Base-by-base conservation (phyloP, 2,329 filamentous ascomycete species). In the Aureobasidium mangrovei region DNA sequence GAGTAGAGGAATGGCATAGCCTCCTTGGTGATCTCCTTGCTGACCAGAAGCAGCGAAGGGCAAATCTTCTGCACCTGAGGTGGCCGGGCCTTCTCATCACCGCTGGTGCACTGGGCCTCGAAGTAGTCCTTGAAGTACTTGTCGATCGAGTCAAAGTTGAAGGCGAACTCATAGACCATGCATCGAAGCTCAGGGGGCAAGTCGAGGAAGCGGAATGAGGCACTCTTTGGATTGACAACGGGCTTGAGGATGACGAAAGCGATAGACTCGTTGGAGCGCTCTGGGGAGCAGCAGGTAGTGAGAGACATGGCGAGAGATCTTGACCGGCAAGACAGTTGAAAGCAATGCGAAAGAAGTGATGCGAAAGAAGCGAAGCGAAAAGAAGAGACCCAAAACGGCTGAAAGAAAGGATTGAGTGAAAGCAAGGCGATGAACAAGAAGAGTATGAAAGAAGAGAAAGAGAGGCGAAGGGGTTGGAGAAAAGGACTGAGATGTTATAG, bases 11-110 rank as follows among this genome's bases (percentile, higher is more conserved):
- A 43, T n/a, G 51, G 38, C 41, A 57, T 56, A 1, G 64, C 63
- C 56, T 72, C 69, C 4, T 41, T 41, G 44, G 58, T 65, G 57
- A 69, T 67, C 43, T 69, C 66, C 31, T 60, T 62, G 56, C 64
- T 68, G 58, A 69, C 49, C 7, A 69, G 60, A 32, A 71, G 60
- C 40, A 71, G 60, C 5, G 60, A 59, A 1, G 64, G 67, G 2
- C 63, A 64, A 18, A 38, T 53, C 35, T 57, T 52, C 10, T 47
- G 41, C 43, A 58, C 59, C 2, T 52, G 46, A 3, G 59, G 59
- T 24, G 53, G 31, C 7, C 35, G 28, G 41, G 26, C 24, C 26
- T 3, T 48, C 18, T 46, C 44, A n/a, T 55, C 12, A n/a, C 42
- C 26, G 36, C 57, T 58, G 29, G 57, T 39, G 12, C 36, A 33